Percentiles rank a stretch among this genome's conserved stretches.
phyloP scores from a whole-genome alignment of 805 yeast species.

The Kazachstania psychrophila region DNA sequence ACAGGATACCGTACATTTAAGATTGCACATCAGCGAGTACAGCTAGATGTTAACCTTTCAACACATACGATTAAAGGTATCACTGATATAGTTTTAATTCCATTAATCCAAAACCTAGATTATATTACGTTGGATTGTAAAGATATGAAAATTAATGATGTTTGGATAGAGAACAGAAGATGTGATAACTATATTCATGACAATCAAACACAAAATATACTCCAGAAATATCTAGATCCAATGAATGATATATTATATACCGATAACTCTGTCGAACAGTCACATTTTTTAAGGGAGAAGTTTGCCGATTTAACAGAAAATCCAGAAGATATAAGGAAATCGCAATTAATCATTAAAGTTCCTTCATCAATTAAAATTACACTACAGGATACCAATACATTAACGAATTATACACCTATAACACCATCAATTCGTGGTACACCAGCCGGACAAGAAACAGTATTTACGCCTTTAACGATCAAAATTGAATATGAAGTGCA shows the following conservation, averaged over 20 bases:
- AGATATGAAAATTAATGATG: conserved; percentile 54
- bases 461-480: conserved; percentile 66
- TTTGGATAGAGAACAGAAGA: conserved; percentile 54
- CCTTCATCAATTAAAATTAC: conserved; percentile 43
- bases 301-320: conserved; percentile 24
- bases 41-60: conserved; percentile 71
- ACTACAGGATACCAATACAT: conserved; percentile 41
- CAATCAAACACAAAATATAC: conserved; percentile 17
- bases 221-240: conserved; percentile 11
- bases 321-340: conserved; percentile 24
- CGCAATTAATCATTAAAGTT: conserved; percentile 26
- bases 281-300: conserved; percentile 26
- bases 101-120: conserved; percentile 49
- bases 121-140: conserved; percentile 70
- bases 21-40: conserved; percentile 77
- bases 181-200: conserved; percentile 28
- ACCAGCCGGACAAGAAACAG: conserved; percentile 35
- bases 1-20: conserved; percentile 35
- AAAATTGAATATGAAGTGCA: conserved; percentile 55
- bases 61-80: conserved; percentile 51
- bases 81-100: conserved; percentile 76
- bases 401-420: conserved; percentile 32
- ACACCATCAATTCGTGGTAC: conserved; percentile 35
- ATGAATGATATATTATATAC: conserved; percentile 13
- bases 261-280: conserved; percentile 26